Conservation (phyloP, 1,139 yeast species). For the Candida sp. region DNA sequence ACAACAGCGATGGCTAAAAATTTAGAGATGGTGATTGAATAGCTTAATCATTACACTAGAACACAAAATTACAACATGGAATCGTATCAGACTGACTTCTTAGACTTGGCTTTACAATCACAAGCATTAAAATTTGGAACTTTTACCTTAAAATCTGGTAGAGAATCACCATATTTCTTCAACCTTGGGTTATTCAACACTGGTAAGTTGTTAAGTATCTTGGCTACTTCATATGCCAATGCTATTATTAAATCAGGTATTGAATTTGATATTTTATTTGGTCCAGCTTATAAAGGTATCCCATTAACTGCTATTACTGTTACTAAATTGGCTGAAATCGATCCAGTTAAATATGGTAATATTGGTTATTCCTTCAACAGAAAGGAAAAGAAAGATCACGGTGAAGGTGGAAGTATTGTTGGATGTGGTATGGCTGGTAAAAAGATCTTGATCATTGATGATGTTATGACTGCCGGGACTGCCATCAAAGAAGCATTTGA, state of each 20-base stretch:
- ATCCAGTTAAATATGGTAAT: constrained; percentile 66
- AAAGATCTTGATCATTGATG: constrained; percentile 82
- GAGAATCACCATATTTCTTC: constrained; percentile 95
- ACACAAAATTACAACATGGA: constrained; percentile 12
- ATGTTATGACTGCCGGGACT: constrained; percentile 98
- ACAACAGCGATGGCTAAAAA: not conserved
- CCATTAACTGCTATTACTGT: constrained; percentile 93
- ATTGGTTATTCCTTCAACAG: constrained; percentile 76
- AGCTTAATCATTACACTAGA: not conserved
- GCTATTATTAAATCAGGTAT: constrained; percentile 79
- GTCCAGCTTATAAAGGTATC: constrained; percentile 98
- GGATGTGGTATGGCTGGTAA: constrained; percentile 75
- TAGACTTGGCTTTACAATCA: constrained; percentile 77
- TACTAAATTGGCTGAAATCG: constrained; percentile 87
- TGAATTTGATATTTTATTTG: constrained; percentile 88
- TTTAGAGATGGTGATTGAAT: not conserved
- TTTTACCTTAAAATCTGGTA: constrained; percentile 88
- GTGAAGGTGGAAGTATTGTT: constrained; percentile 96
- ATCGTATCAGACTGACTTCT: constrained; percentile 60
- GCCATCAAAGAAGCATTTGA: constrained; percentile 93
- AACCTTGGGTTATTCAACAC: constrained; percentile 90
- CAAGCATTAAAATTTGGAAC: constrained; percentile 83
- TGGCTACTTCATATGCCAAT: constrained; percentile 86
- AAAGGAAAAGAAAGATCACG: constrained; percentile 96
- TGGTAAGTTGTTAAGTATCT: constrained; percentile 70